These are phyloP conservation scores for Pinus albicaulis DNA, from an alignment of 75 land plant species.

Conservation along the genomic window DNA sequence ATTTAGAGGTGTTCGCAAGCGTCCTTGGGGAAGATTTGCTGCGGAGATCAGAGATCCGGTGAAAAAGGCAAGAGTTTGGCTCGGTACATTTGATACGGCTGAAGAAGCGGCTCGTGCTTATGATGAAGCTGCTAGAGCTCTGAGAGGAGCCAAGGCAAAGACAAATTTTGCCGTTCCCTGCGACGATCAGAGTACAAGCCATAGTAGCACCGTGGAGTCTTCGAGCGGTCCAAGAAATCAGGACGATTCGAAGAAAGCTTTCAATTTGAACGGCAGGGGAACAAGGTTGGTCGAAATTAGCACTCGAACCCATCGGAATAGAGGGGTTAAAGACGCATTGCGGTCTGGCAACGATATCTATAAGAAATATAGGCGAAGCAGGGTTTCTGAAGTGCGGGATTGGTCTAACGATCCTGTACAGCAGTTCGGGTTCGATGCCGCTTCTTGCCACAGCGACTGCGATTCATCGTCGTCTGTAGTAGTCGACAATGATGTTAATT, in stretches of 20 bases:
- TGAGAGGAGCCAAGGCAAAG: constrained; percentile 33
- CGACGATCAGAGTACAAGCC: constrained; percentile 36
- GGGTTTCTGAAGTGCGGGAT: constrained; percentile 12
- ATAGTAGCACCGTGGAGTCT: constrained; percentile 32
- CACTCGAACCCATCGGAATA: no score
- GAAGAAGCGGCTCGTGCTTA: constrained; percentile 34
- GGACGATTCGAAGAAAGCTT: neutral
- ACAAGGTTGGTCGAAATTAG: neutral
- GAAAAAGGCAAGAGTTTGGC: constrained; percentile 39
- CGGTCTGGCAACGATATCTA: neutral
- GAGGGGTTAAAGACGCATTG: constrained; percentile 9
- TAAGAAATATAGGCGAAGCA: constrained; percentile 8
- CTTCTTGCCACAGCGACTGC: constrained; percentile 33
- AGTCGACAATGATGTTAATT: constrained; percentile 19
- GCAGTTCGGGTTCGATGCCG: constrained; percentile 10
- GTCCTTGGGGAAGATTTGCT: constrained; percentile 38
- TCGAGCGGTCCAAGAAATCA: constrained; percentile 25
- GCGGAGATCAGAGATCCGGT: constrained; percentile 39
- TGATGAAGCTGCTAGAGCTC: constrained; percentile 28
- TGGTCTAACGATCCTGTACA: neutral
- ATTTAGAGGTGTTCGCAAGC: constrained; percentile 36
- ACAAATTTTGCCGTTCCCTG: constrained; percentile 30
- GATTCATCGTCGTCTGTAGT: constrained; percentile 35
- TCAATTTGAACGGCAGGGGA: neutral
- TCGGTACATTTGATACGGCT: constrained; percentile 40